Evolutionary conservation across 2,329 filamentous ascomycete species (phyloP), one percentile per base, ranked within the genome.

Genomic region (Xylariaceae sp.): DNA sequence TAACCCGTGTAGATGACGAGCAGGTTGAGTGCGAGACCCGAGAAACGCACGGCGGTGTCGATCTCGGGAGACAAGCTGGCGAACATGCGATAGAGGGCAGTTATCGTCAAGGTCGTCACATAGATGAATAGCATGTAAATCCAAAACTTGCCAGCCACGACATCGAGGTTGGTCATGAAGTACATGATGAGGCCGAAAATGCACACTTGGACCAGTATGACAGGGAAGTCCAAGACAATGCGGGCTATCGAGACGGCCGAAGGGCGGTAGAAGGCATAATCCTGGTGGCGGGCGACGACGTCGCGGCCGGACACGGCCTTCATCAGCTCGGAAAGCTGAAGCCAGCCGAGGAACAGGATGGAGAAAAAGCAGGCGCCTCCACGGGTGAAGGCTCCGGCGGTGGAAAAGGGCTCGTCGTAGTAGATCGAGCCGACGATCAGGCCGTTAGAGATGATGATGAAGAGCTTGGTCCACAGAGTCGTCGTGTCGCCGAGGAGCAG

Each of bases 401-500:
- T 84, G 29, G 70, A 65, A 1, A 61, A 43, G 1, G 70, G 59
- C 19, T 84, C 60, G 40, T 83, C 75, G 48, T 87, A 85, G 60
- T 92, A 92, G 13, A 92, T 66, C 2, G 80, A 85, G 2, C 83
- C 81, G 34, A 89, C 79, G 40, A 93, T 84, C 8, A 93, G 67
- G 4, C 58, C 65, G 53, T 85, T 84, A 37, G 80, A 72, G 37
- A 90, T 59, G 47, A 88, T 83, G 52, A 87, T 86, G 58, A 87
- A 83, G 38, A 83, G 70, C 45, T 90, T 92, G 25, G 83, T 90
- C 55, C 78, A 80, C 1, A 92, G 67, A 0, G 83, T 81, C 1
- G 77, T 78, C 39, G 71, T 79, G 57, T 93, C 83, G 24, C 84
- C 84, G 52, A 75, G 72, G 18, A 88, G 73, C 19, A 93, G 70